These are phyloP conservation scores for Ampelocalamus luodianensis DNA, from an alignment of 176 grass and related monocot species.

Conservation along the genomic window DNA sequence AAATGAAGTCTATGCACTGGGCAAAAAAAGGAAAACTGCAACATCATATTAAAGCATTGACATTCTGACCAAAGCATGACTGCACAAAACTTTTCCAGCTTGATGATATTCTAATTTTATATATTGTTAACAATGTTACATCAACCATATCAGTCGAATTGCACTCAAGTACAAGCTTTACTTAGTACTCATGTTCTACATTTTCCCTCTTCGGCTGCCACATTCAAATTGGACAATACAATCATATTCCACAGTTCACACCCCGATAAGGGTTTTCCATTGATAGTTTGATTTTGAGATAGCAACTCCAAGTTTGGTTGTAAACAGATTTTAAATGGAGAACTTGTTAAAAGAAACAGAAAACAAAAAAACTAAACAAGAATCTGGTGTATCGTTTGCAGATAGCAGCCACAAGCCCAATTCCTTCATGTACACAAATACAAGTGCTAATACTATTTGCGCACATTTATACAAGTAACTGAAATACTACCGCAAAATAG, in stretches of 20 bases:
- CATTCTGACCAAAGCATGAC: not conserved
- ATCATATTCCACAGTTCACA: not conserved
- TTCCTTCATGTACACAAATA: not conserved
- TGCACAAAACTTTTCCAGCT: not conserved
- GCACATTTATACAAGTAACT: constrained; percentile 10
- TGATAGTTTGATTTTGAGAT: constrained; percentile 17
- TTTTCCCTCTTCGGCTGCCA: not conserved
- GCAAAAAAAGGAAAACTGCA: constrained; percentile 14
- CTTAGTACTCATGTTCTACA: constrained; percentile 10
- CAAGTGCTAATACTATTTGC: not conserved
- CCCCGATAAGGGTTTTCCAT: not conserved
- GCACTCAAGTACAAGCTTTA: not conserved
- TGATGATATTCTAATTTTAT: not conserved
- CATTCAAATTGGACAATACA: not conserved
- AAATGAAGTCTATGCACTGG: not conserved
- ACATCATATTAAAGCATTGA: constrained; percentile 19
- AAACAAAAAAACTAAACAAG: not conserved
- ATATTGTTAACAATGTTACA: not conserved
- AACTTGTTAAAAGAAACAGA: constrained; percentile 3
- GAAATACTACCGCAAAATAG: not conserved
- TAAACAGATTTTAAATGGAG: not conserved
- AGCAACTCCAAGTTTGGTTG: not conserved
- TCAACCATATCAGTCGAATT: not conserved
- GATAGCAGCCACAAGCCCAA: not conserved
- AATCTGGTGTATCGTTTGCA: not conserved